These are phyloP conservation scores for Beauveria caledonica DNA, from an alignment of 2,329 filamentous ascomycete genomes.

Conservation along the genomic window DNA sequence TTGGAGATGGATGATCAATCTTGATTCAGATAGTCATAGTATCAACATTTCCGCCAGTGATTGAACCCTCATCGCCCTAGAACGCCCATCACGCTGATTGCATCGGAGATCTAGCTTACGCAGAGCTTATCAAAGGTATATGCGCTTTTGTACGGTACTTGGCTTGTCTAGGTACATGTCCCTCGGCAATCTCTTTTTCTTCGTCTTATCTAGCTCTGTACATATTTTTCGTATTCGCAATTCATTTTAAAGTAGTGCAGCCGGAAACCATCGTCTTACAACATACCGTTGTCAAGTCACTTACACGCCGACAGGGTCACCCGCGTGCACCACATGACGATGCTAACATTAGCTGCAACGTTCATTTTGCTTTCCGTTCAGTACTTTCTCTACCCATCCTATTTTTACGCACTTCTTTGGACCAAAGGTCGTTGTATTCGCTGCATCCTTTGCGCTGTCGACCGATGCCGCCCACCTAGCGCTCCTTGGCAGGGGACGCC, in stretches of 20 bases:
- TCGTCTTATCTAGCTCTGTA: neutral
- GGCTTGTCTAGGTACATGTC: too few species aligned
- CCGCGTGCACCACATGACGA: too few species aligned
- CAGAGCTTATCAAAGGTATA: neutral
- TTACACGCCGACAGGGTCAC: neutral
- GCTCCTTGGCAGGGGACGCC: slow-evolving; percentile 6
- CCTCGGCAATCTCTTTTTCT: neutral
- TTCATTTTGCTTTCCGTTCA: neutral
- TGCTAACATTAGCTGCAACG: too few species aligned
- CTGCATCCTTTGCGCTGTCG: neutral
- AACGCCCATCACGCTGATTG: neutral
- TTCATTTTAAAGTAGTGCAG: neutral
- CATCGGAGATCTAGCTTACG: neutral
- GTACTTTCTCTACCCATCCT: neutral
- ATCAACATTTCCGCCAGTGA: neutral
- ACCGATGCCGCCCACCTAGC: slow-evolving; percentile 3
- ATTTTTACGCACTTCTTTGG: neutral
- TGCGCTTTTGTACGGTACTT: too few species aligned
- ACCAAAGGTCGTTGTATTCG: neutral
- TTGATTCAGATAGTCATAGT: too few species aligned
- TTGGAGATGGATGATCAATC: too few species aligned
- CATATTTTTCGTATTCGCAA: neutral
- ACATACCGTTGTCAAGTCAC: neutral
- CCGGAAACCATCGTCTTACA: neutral
- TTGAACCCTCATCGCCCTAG: too few species aligned